Base-by-base conservation (phyloP, 2,329 filamentous ascomycete genomes). In the Penicillium sp. region DNA sequence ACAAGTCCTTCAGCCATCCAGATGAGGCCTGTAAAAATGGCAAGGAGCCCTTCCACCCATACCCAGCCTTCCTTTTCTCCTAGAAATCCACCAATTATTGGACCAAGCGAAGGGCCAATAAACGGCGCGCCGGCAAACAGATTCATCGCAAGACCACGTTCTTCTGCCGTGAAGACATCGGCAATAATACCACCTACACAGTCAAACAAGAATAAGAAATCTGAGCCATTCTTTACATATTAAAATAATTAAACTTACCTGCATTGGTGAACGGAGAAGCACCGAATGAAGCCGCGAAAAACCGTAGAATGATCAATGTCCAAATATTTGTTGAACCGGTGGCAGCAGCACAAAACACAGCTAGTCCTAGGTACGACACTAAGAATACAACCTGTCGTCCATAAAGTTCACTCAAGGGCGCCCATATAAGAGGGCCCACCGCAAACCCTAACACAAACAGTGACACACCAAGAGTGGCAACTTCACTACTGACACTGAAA, bases 341-440 rank as follows among this genome's bases (percentile, higher is more conserved):
- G n/a, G 40, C 40, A 43, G 18, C 40, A 18, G 40, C 40, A 43
- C 40, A 43, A 18, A 43, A 43, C 20, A 43, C 20, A 23, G 20
- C 40, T 21, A 43, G 20, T 12, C 40, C 40, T 20, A 43, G 40
- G 20, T 43, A 43, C 8, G 40, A 43, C 40, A 79, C 74, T 30
- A 95, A 79, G 70, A 95, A 96, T 66, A 96, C 89, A 21, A 87
- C 87, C 49, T 90, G 79, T n/a, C 91, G 83, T 46, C 91, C 91
- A 70, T 90, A 95, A 70, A 96, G 94, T 75, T 89, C 85, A 61
- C 83, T 86, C 56, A 89, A 69, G 0, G 85, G 86, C 35, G 81
- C 82, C 64, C 85, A 71, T 47, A 88, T 74, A 64, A 87, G 80
- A 16, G 85, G 86, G 0, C 85, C 85, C 46, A 85, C 64, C 16